Evolutionary conservation across 2,329 filamentous ascomycete genomes (phyloP).

Genomic region (Fusarium incarnatum): DNA sequence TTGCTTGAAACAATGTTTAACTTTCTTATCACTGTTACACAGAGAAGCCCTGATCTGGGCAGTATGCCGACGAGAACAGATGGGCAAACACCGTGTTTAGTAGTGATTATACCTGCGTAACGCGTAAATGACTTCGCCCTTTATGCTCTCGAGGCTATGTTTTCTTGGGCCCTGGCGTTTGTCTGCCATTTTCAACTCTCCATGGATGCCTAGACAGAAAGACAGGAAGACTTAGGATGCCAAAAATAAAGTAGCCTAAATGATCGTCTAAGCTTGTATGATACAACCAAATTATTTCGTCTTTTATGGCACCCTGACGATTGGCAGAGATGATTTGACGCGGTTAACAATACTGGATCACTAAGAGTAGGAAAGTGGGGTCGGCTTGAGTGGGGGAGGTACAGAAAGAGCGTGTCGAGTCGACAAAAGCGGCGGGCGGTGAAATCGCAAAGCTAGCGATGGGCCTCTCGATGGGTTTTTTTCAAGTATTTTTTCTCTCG

Average conservation of each 20-base stretch:
- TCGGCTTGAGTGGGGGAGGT: conserved; percentile 31
- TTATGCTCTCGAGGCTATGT: background rate
- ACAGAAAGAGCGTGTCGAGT: conserved; percentile 6
- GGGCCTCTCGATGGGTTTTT: conserved; percentile 36
- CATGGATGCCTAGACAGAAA: background rate
- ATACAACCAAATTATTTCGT: background rate
- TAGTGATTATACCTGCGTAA: background rate
- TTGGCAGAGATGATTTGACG: background rate
- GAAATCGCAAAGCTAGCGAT: conserved; percentile 46
- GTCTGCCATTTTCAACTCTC: background rate
- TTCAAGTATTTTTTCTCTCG: conserved; percentile 38
- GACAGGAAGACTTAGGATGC: background rate
- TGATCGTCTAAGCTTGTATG: background rate
- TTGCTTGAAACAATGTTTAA: background rate
- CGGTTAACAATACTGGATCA: background rate
- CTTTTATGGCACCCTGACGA: background rate
- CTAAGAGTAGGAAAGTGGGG: conserved; percentile 35
- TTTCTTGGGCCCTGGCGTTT: background rate
- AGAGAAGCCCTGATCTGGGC: background rate
- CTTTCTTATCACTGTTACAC: background rate
- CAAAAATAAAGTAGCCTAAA: background rate
- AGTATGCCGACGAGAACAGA: background rate
- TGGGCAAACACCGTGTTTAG: background rate
- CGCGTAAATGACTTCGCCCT: background rate
- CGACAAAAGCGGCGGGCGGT: conserved; percentile 46